These are phyloP conservation scores for Rubroshorea leprosula DNA, from an alignment of 345 rosid species.

Conservation along the genomic window DNA sequence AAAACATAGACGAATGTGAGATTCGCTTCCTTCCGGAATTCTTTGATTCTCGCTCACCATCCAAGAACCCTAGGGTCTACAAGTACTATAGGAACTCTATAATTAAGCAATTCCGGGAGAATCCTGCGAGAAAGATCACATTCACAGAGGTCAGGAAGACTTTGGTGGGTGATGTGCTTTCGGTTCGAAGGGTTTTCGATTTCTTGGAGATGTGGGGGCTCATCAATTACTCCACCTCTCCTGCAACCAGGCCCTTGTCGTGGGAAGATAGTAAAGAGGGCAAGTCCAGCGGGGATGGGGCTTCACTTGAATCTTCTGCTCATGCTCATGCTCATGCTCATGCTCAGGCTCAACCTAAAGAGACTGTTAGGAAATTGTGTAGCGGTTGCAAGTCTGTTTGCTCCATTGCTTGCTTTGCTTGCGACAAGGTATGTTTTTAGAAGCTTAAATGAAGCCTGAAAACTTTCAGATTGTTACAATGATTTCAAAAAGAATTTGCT, in stretches of 20 bases:
- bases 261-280: conserved; percentile 77
- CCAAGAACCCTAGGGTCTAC: conserved; percentile 59
- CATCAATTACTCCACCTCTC: conserved; percentile 54
- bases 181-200: conserved; percentile 87
- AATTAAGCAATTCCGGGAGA: conserved; percentile 51
- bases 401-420: conserved; percentile 78
- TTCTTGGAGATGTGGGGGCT: conserved; percentile 89
- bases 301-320: conserved; percentile 28
- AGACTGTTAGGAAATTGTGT: conserved; percentile 49
- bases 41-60: conserved; percentile 59
- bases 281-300: conserved; percentile 33
- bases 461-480: too few species aligned
- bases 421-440: conserved; percentile 63
- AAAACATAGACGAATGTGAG: conserved; percentile 63
- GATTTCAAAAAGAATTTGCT: too few species aligned
- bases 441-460: too few species aligned
- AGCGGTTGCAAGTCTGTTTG: conserved; percentile 77
- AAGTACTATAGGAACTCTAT: conserved; percentile 68
- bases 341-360: too few species aligned
- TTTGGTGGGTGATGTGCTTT: conserved; percentile 78
- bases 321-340: too few species aligned
- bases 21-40: conserved; percentile 68
- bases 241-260: conserved; percentile 53
- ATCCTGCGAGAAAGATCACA: conserved; percentile 59
- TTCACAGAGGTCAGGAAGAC: conserved; percentile 80